phyloP scores from a whole-genome alignment of 2,329 filamentous ascomycete species.

The Rutstroemia sp. region DNA sequence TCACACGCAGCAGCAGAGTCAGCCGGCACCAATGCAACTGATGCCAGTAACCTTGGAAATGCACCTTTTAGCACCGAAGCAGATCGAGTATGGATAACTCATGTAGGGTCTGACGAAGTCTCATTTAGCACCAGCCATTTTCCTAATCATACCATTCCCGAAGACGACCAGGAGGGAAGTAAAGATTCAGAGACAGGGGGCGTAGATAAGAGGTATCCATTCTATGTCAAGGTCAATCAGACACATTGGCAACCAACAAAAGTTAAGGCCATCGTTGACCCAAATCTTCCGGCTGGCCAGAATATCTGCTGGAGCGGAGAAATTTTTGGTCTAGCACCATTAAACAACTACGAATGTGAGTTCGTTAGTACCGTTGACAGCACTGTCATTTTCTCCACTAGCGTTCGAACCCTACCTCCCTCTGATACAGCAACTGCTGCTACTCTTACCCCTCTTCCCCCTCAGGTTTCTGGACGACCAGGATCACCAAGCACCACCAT shows the following conservation, averaged over 20 bases:
- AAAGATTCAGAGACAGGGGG: slow-evolving; percentile 31
- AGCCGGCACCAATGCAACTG: slow-evolving; percentile 65
- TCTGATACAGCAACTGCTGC: slow-evolving; percentile 26
- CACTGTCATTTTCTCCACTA: slow-evolving; percentile 62
- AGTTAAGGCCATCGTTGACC: slow-evolving; percentile 47
- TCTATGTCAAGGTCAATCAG: slow-evolving; percentile 72
- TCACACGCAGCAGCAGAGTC: slow-evolving; percentile 70
- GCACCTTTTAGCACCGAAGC: slow-evolving; percentile 64
- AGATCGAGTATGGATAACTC: slow-evolving; percentile 73
- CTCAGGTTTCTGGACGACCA: slow-evolving; percentile 58
- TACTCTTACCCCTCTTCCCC: slow-evolving; percentile 30
- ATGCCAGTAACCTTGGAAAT: slow-evolving; percentile 70
- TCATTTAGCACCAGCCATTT: slow-evolving; percentile 68
- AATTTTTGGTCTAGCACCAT: slow-evolving; percentile 60
- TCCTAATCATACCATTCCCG: slow-evolving; percentile 31
- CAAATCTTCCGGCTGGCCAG: slow-evolving; percentile 30
- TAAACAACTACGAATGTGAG: slow-evolving; percentile 72
- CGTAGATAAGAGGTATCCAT: slow-evolving; percentile 64
- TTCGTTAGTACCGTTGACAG: slow-evolving; percentile 63
- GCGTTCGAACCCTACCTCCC: slow-evolving; percentile 40
- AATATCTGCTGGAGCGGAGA: slow-evolving; percentile 61
- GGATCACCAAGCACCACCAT: slow-evolving; percentile 72
- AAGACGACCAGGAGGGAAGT: slow-evolving; percentile 33
- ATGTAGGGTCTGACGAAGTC: slow-evolving; percentile 71
- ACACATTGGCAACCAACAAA: slow-evolving; percentile 73